These are phyloP conservation scores for Nicotiana rustica DNA, from an alignment of 305 asterid species.

Conservation along the genomic window DNA sequence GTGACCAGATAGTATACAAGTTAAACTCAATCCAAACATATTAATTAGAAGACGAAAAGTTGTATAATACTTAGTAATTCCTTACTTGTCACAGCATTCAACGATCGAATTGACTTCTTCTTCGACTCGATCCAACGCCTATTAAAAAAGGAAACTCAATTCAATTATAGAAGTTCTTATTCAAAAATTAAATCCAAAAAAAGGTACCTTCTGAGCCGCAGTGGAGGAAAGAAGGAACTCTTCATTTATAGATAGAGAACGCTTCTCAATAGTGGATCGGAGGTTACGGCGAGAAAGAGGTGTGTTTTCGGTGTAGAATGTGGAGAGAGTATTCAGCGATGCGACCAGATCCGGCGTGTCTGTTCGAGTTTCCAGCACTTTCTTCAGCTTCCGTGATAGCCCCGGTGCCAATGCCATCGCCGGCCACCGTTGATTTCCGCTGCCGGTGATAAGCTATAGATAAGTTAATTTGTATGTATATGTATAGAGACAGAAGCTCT, in stretches of 20 bases:
- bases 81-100: constrained; percentile 92
- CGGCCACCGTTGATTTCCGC: constrained; percentile 38
- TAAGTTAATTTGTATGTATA: constrained; percentile 23
- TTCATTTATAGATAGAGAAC: constrained; percentile 85
- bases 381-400: constrained; percentile 97
- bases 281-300: constrained; percentile 88
- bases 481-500: not conserved
- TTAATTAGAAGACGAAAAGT: not conserved
- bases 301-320: constrained; percentile 77
- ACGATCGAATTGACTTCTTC: constrained; percentile 91
- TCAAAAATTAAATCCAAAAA: not conserved
- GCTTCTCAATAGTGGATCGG: constrained; percentile 95
- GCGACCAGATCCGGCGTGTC: constrained; percentile 88
- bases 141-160: not conserved
- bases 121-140: constrained; percentile 95
- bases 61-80: constrained; percentile 29
- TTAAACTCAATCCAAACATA: not conserved
- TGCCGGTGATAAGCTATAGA: constrained; percentile 33
- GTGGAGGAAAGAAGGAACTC: constrained; percentile 84
- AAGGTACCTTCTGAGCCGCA: constrained; percentile 72
- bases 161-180: no score
- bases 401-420: constrained; percentile 99
- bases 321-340: constrained; percentile 88
- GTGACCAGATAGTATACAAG: not conserved
- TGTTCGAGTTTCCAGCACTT: constrained; percentile 94